Evolutionary conservation across 805 yeast genomes (phyloP).

Genomic region (Isabelozyma pseudorhagii): DNA sequence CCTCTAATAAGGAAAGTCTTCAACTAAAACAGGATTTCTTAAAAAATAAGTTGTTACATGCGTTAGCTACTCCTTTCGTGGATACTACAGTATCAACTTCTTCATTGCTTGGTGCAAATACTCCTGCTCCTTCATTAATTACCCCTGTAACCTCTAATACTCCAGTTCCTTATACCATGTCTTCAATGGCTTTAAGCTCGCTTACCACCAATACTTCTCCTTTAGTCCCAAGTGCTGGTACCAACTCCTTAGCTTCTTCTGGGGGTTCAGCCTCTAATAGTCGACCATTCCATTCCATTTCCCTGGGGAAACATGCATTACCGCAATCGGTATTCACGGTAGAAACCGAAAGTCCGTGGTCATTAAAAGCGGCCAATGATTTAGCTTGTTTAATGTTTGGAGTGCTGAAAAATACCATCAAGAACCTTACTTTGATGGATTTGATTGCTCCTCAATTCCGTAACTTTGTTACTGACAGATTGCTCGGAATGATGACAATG

Average conservation of each 20-base stretch:
- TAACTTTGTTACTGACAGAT: constrained; percentile 60
- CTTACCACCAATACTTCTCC: constrained; percentile 11
- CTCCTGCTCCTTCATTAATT: constrained; percentile 20
- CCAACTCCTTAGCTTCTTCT: background rate
- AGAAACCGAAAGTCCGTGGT: constrained; percentile 71
- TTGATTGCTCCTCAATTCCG: constrained; percentile 75
- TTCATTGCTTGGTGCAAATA: constrained; percentile 9
- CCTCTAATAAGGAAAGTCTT: constrained; percentile 28
- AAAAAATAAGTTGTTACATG: constrained; percentile 50
- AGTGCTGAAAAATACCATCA: constrained; percentile 60
- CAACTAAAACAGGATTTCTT: constrained; percentile 38
- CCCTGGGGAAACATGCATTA: constrained; percentile 65
- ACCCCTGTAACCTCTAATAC: constrained; percentile 25
- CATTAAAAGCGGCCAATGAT: constrained; percentile 81
- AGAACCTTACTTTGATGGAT: constrained; percentile 65
- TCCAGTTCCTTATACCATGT: constrained; percentile 9
- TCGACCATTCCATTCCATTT: constrained; percentile 58
- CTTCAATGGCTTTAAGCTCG: constrained; percentile 24
- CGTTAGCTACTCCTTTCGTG: constrained; percentile 65
- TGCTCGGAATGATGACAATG: constrained; percentile 26
- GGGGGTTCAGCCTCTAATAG: constrained; percentile 10
- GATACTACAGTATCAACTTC: constrained; percentile 37
- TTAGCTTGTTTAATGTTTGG: constrained; percentile 87
- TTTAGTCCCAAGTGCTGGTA: background rate
- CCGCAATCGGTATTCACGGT: constrained; percentile 89